Conservation (phyloP, 2,329 filamentous ascomycete genomes). For the Aureobasidium zeae region DNA sequence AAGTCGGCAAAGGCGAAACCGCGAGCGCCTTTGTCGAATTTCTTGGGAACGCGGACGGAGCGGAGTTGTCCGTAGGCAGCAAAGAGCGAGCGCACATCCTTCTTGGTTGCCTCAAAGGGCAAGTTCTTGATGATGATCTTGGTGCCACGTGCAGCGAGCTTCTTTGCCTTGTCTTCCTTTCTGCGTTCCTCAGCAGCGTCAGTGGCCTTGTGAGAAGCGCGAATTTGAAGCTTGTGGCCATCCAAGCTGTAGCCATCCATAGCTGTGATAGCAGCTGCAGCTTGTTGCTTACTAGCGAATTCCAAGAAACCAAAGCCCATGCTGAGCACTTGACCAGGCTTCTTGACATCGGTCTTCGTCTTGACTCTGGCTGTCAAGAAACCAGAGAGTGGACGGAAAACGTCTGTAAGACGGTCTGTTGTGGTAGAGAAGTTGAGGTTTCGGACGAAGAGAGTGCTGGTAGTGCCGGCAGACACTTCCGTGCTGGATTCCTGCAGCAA, state of each 20-base stretch:
- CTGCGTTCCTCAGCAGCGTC: constrained; percentile 83
- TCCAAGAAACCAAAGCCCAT: constrained; percentile 98
- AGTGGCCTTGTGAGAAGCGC: constrained; percentile 74
- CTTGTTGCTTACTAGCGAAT: constrained; percentile 68
- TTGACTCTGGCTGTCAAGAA: constrained; percentile 87
- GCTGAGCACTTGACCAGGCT: constrained; percentile 74
- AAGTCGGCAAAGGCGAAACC: constrained; percentile 98
- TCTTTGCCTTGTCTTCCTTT: constrained; percentile 75
- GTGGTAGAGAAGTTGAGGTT: constrained; percentile 91
- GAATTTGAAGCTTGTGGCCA: constrained; percentile 74
- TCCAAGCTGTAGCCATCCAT: constrained; percentile 89
- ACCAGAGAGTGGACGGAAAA: constrained; percentile 73
- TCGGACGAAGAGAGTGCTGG: constrained; percentile 70
- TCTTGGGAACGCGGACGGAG: constrained; percentile 88
- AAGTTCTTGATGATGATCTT: constrained; percentile 98
- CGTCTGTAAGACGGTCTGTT: constrained; percentile 62
- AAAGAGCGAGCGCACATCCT: constrained; percentile 79
- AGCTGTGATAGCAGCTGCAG: constrained; percentile 67
- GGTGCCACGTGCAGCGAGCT: constrained; percentile 63
- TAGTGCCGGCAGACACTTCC: constrained; percentile 49
- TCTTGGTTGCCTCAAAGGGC: constrained; percentile 90
- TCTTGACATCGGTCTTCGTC: constrained; percentile 88
- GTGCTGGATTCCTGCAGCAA: constrained; percentile 46
- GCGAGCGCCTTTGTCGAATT: constrained; percentile 78
- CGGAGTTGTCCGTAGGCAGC: constrained; percentile 85